These are phyloP conservation scores for Linnemannia schmuckeri DNA, from an alignment of 192 early-diverging fungal species.

Conservation along the genomic window DNA sequence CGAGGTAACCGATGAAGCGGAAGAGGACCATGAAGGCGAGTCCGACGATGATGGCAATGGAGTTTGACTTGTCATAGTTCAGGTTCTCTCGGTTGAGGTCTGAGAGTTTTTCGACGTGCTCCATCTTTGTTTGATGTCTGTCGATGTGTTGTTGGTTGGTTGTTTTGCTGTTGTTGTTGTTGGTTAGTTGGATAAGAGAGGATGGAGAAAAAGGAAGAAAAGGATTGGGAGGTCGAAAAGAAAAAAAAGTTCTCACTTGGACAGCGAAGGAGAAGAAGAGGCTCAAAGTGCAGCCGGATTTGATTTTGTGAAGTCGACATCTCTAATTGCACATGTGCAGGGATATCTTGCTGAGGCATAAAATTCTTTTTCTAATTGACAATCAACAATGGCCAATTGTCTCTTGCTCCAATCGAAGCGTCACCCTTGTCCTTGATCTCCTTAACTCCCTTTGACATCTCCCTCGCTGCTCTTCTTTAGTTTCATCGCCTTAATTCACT, in stretches of 20 bases:
- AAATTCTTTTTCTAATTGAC: background rate
- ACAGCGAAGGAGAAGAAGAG: background rate
- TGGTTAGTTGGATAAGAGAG: background rate
- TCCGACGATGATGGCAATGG: slow-evolving; percentile 49
- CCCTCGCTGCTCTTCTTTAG: too few species aligned
- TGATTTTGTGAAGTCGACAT: background rate
- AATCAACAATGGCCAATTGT: too few species aligned
- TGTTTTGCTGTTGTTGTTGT: background rate
- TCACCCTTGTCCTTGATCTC: too few species aligned
- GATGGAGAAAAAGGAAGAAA: background rate
- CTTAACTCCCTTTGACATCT: too few species aligned
- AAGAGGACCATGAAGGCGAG: slow-evolving; percentile 56
- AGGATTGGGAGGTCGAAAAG: background rate
- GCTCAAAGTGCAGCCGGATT: background rate
- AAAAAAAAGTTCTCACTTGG: background rate
- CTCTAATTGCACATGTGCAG: background rate
- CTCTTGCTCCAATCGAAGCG: too few species aligned
- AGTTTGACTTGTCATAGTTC: slow-evolving; percentile 54
- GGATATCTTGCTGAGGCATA: background rate
- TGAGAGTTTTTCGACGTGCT: slow-evolving; percentile 5
- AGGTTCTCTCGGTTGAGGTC: slow-evolving; percentile 42
- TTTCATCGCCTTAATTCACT: background rate
- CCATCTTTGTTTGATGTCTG: background rate
- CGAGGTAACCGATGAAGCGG: slow-evolving; percentile 52
- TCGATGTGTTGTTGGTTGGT: slow-evolving; percentile 8